Evolutionary conservation across 2,329 filamentous ascomycete genomes (phyloP).

Genomic region (Sporothrix sp.): DNA sequence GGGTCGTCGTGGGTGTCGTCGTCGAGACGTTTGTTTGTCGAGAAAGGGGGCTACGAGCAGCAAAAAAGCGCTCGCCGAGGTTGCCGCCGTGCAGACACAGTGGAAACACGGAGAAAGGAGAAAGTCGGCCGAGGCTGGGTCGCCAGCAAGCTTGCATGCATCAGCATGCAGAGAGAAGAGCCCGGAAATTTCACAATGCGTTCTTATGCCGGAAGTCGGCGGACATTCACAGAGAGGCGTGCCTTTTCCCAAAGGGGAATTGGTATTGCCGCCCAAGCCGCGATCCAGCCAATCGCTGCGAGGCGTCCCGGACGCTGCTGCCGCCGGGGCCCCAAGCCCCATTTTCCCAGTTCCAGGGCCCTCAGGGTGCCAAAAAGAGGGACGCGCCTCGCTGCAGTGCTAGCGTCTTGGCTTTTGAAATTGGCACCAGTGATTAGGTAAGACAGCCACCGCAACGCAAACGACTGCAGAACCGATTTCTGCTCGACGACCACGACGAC

Average conservation of each 20-base stretch:
- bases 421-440: not conserved
- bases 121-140: not conserved
- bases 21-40: not conserved
- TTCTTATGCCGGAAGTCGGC: constrained; percentile 4
- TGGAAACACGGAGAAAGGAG: not conserved
- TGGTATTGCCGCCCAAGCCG: constrained; percentile 1
- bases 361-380: not conserved
- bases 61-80: not conserved
- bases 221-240: not conserved
- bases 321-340: not conserved
- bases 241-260: constrained; percentile 9
- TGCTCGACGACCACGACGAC: too few species aligned
- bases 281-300: not conserved
- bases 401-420: constrained; percentile 1
- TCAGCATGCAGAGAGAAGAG: not conserved
- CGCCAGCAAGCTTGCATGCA: too few species aligned
- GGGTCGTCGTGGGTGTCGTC: not conserved
- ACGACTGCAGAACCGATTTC: too few species aligned
- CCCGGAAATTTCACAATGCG: not conserved
- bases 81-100: not conserved
- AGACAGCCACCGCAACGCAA: not conserved
- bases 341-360: too few species aligned
- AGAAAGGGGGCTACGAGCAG: not conserved
- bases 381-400: not conserved
- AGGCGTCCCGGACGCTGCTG: not conserved